These are phyloP conservation scores for Citrullus amarus DNA, from an alignment of 306 rosid genomes.

Conservation along the genomic window DNA sequence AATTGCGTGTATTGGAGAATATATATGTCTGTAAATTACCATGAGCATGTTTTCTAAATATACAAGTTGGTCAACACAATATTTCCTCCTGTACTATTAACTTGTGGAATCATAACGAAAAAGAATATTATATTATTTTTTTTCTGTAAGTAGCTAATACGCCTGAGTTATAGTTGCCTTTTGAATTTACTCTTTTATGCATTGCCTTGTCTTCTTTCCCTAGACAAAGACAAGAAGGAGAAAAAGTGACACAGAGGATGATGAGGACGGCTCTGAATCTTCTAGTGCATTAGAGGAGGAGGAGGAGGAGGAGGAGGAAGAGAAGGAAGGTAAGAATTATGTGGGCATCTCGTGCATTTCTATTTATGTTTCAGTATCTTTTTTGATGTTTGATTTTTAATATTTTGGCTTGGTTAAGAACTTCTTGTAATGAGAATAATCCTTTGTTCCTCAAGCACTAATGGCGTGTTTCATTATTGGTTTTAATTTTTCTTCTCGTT, in stretches of 20 bases:
- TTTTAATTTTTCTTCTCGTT: background rate
- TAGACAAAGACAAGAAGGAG: conserved; percentile 47
- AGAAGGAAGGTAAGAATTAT: conserved; percentile 36
- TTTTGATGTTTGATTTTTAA: background rate
- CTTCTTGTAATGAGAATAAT: background rate
- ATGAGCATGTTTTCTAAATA: background rate
- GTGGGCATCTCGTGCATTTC: background rate
- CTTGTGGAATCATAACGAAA: background rate
- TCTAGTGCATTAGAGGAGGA: conserved; percentile 23
- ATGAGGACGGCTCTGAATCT: conserved; percentile 21
- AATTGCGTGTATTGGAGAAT: background rate
- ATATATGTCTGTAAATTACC: background rate
- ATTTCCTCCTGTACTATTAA: background rate
- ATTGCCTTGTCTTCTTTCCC: background rate
- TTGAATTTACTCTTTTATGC: background rate
- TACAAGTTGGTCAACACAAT: background rate
- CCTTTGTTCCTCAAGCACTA: background rate
- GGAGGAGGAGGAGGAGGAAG: conserved; percentile 9
- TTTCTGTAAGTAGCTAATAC: background rate
- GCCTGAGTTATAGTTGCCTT: background rate
- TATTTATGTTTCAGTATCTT: background rate
- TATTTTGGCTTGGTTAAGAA: conserved; percentile 1
- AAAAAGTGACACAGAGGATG: conserved; percentile 26
- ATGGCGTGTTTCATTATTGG: background rate
- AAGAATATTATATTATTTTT: background rate